phyloP scores from a whole-genome alignment of 352 stramenopile genomes.

The Globisporangium abappressorium region DNA sequence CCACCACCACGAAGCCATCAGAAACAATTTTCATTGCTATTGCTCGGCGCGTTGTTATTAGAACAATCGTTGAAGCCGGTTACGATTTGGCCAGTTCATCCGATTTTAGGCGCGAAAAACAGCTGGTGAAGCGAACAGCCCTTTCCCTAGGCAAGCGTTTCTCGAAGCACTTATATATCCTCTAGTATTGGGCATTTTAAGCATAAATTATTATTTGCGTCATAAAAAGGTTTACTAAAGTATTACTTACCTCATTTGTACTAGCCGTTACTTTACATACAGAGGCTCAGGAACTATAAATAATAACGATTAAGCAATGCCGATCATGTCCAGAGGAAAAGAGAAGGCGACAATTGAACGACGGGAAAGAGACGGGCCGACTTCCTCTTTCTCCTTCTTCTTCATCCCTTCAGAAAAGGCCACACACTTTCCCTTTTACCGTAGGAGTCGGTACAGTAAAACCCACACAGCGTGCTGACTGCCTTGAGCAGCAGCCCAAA shows the following conservation, averaged over 20 bases:
- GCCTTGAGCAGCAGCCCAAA: background rate
- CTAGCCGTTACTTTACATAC: background rate
- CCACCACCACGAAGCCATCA: background rate
- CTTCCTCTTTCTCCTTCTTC: background rate
- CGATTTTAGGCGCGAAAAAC: constrained; percentile 1
- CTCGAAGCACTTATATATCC: background rate
- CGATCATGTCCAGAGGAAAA: background rate
- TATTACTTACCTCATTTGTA: background rate
- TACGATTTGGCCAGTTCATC: background rate
- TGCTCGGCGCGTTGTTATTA: background rate
- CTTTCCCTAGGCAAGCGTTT: background rate
- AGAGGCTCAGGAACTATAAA: background rate
- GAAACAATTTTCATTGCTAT: background rate
- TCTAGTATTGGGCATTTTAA: background rate
- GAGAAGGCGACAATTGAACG: constrained; percentile 4
- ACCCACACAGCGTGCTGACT: background rate
- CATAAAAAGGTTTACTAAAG: background rate
- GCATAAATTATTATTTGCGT: background rate
- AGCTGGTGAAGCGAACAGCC: background rate
- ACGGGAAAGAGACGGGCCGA: constrained; percentile 4
- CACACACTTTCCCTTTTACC: background rate
- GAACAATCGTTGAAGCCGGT: background rate
- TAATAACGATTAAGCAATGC: no score
- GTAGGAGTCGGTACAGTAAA: background rate
- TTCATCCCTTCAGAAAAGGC: background rate